Evolutionary conservation across 1,139 yeast genomes (phyloP).

Genomic region (Geotrichum reessii): DNA sequence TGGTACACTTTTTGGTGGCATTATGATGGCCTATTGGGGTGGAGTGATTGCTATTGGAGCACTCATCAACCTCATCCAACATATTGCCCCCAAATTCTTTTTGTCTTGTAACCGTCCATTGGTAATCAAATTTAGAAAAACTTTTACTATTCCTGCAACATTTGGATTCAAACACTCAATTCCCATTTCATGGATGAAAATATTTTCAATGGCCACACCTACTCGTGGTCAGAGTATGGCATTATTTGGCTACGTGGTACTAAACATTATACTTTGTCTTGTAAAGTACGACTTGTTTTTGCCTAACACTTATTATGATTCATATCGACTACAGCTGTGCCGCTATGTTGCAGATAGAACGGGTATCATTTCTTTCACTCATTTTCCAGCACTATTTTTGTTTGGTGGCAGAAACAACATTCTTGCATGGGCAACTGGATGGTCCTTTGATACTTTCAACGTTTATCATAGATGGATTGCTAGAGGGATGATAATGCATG

Average conservation of each 20-base stretch:
- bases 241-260: constrained; percentile 26
- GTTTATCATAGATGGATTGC: constrained; percentile 59
- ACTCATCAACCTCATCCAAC: constrained; percentile 20
- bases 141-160: constrained; percentile 33
- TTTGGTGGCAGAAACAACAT: constrained; percentile 62
- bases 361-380: constrained; percentile 48
- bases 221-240: constrained; percentile 32
- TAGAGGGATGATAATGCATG: constrained; percentile 47
- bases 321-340: constrained; percentile 21
- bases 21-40: constrained; percentile 26
- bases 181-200: constrained; percentile 24
- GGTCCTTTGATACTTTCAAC: constrained; percentile 56
- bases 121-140: constrained; percentile 24
- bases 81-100: constrained; percentile 8
- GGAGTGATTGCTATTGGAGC: constrained; percentile 23
- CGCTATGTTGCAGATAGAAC: constrained; percentile 48
- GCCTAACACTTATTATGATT: constrained; percentile 20
- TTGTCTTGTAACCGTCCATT: constrained; percentile 18
- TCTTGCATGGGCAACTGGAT: constrained; percentile 50
- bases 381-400: constrained; percentile 48
- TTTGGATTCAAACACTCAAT: constrained; percentile 29
- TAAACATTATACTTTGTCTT: constrained; percentile 29
- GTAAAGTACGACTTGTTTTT: constrained; percentile 20
- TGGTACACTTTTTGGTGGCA: constrained; percentile 12
- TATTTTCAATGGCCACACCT: constrained; percentile 28